Percentiles rank a stretch among this genome's conserved stretches.
phyloP scores from a whole-genome alignment of 2,329 filamentous ascomycete genomes.

The Metarhizium brunneum region DNA sequence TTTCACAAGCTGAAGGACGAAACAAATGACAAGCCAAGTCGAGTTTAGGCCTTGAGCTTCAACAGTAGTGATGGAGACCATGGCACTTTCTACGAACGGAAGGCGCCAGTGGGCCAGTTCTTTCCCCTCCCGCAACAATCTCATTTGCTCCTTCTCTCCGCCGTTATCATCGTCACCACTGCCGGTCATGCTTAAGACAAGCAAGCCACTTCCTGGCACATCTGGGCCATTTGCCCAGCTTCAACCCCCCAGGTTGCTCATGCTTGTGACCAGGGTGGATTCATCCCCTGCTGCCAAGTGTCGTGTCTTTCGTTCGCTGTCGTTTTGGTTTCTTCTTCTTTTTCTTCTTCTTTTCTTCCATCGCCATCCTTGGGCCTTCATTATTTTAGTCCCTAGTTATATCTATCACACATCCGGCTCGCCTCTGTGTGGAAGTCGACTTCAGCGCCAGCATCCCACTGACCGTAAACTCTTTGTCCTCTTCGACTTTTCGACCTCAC shows the following conservation, averaged over 20 bases:
- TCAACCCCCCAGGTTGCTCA: neutral
- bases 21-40: too few species aligned
- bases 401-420: neutral
- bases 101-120: constrained; percentile 1
- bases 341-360: neutral
- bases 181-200: neutral
- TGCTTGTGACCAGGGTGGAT: constrained; percentile 1
- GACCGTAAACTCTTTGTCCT: neutral
- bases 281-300: neutral
- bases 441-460: neutral
- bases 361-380: neutral
- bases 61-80: neutral
- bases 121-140: neutral
- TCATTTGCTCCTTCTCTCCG: neutral
- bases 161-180: constrained; percentile 1
- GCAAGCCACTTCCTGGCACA: neutral
- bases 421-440: neutral
- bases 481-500: neutral
- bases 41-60: neutral
- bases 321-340: constrained; percentile 1
- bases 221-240: neutral
- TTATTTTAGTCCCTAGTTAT: neutral
- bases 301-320: constrained; percentile 1
- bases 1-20: too few species aligned
- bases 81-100: neutral